Conservation (phyloP, 805 yeast genomes). For the Metschnikowia lunata region DNA sequence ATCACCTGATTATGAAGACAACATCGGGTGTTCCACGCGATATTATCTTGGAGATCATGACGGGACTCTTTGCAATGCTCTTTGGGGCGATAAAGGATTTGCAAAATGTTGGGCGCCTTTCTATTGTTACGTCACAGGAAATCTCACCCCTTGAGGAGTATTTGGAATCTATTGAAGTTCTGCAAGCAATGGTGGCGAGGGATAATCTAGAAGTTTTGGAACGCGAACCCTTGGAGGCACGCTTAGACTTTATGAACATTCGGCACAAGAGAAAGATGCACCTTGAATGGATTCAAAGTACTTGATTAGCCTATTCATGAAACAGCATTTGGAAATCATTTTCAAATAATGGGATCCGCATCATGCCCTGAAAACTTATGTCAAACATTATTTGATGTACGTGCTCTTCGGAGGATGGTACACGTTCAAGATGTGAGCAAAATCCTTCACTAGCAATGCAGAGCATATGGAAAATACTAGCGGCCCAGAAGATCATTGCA, state of each 20-base stretch:
- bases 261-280: conserved; percentile 42
- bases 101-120: conserved; percentile 12
- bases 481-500: too few relatives aligned
- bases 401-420: too few relatives aligned
- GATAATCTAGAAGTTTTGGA: conserved; percentile 47
- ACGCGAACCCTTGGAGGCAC: conserved; percentile 44
- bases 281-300: conserved; percentile 25
- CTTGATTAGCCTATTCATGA: too few relatives aligned
- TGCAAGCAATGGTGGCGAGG: conserved; percentile 43
- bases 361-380: too few relatives aligned
- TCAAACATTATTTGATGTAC: too few relatives aligned
- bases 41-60: conserved; percentile 46
- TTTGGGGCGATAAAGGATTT: conserved; percentile 36
- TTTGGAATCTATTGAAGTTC: conserved; percentile 45
- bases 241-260: conserved; percentile 52
- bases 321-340: too few relatives aligned
- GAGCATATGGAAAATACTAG: too few relatives aligned
- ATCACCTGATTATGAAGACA: conserved; percentile 36
- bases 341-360: too few relatives aligned
- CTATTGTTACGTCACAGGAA: conserved; percentile 22
- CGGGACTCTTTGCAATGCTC: conserved; percentile 44
- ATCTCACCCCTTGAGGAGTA: conserved; percentile 26
- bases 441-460: too few relatives aligned
- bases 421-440: too few relatives aligned
- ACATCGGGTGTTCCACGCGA: conserved; percentile 37